Conservation (phyloP, 2,329 filamentous ascomycete species). For the Ceratocystis eucalypticola region DNA sequence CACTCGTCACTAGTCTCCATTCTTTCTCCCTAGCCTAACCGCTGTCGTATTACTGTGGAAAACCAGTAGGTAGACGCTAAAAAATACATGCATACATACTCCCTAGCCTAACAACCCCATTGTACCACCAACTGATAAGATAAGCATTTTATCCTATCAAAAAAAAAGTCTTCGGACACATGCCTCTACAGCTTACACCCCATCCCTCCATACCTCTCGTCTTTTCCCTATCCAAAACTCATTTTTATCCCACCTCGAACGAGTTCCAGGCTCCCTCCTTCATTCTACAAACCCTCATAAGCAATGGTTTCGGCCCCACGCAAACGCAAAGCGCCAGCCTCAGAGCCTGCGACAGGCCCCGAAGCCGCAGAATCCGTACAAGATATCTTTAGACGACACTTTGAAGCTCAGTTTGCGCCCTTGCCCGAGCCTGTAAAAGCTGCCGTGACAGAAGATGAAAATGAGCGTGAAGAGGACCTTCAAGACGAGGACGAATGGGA, state of each 20-base stretch:
- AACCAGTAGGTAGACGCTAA: no score
- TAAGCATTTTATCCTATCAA: constrained; percentile 9
- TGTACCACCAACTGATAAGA: constrained; percentile 14
- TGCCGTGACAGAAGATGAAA: constrained; percentile 23
- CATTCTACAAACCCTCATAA: neutral
- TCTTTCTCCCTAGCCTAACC: neutral
- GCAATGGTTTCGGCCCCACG: constrained; percentile 33
- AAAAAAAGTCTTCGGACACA: constrained; percentile 6
- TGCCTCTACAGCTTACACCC: neutral
- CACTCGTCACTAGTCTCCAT: neutral
- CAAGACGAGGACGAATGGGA: constrained; percentile 23
- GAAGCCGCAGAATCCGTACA: constrained; percentile 41
- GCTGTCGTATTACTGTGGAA: no score
- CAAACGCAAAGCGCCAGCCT: constrained; percentile 34
- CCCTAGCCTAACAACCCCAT: neutral
- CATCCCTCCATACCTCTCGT: neutral
- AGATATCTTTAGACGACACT: constrained; percentile 68
- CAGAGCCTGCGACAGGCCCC: constrained; percentile 21
- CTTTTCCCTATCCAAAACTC: neutral
- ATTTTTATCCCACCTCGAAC: no score
- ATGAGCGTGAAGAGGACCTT: constrained; percentile 22
- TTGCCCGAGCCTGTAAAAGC: constrained; percentile 32
- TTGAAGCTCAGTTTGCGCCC: constrained; percentile 78
- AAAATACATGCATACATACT: no score
- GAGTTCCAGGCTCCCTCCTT: neutral